Conservation (phyloP, 805 yeast genomes). For the Teunomyces kruisii region DNA sequence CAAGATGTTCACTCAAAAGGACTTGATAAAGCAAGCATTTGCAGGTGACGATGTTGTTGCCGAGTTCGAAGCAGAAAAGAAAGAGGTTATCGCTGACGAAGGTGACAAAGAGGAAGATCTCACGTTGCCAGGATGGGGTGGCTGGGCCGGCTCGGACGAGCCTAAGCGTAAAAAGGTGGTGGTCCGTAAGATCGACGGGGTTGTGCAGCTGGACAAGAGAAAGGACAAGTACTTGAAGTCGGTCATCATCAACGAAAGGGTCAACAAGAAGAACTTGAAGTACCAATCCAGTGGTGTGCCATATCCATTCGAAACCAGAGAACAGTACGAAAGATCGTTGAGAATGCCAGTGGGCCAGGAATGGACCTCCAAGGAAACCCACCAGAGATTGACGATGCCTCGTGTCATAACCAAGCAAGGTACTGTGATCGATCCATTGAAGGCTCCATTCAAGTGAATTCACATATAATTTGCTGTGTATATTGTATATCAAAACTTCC, state of each 20-base stretch:
- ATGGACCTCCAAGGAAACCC: conserved; percentile 88
- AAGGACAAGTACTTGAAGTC: conserved; percentile 71
- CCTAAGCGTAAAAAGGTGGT: conserved; percentile 57
- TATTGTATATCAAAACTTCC: background rate
- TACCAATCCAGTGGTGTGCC: conserved; percentile 91
- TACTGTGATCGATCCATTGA: conserved; percentile 84
- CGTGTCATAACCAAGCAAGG: conserved; percentile 85
- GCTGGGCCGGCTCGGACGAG: conserved; percentile 77
- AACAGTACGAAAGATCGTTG: conserved; percentile 91
- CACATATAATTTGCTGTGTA: background rate
- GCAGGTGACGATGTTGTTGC: conserved; percentile 94
- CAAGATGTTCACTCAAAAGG: conserved; percentile 72
- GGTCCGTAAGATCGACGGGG: conserved; percentile 73
- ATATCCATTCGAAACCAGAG: conserved; percentile 88
- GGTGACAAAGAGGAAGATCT: conserved; percentile 85
- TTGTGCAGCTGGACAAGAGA: conserved; percentile 68
- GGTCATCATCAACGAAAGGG: conserved; percentile 87
- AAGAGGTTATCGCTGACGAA: conserved; percentile 64
- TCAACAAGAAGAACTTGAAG: conserved; percentile 79
- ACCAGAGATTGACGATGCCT: conserved; percentile 87
- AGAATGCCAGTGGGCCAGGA: conserved; percentile 97
- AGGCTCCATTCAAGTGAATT: conserved; percentile 68
- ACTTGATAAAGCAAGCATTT: conserved; percentile 85
- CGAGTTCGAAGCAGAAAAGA: conserved; percentile 79
- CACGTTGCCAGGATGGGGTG: conserved; percentile 97